Percentiles rank a stretch among this genome's conserved stretches.
These are phyloP conservation scores for Diaporthe longicolla DNA, from an alignment of 2,329 filamentous ascomycete species.

Conservation along the genomic window DNA sequence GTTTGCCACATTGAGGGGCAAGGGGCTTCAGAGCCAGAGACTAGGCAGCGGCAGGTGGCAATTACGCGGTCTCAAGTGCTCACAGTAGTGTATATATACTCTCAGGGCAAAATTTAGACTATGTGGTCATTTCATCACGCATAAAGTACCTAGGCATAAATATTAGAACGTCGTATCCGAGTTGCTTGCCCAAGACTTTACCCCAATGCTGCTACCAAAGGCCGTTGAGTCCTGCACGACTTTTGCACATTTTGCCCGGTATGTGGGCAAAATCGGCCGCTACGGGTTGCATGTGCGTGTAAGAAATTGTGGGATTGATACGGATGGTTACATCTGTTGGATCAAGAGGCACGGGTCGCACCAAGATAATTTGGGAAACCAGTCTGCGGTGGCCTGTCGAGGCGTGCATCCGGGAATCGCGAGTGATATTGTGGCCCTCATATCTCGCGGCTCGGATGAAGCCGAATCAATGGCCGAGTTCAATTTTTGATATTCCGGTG, in stretches of 20 bases:
- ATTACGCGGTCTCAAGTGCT: background rate
- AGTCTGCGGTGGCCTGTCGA: background rate
- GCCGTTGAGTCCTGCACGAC: background rate
- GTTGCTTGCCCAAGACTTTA: background rate
- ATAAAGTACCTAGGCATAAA: background rate
- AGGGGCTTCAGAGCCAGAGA: background rate
- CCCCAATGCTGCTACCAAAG: background rate
- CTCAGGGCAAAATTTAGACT: background rate
- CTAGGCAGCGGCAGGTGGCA: background rate
- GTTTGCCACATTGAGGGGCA: background rate
- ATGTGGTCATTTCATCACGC: background rate
- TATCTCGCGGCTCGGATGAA: conserved; percentile 13
- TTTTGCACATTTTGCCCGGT: background rate
- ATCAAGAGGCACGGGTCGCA: background rate
- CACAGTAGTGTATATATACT: too few relatives aligned
- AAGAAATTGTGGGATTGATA: background rate
- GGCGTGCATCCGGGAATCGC: background rate
- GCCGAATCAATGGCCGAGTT: background rate
- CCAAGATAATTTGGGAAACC: background rate
- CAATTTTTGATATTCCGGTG: background rate
- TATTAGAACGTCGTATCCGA: background rate
- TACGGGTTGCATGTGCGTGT: background rate
- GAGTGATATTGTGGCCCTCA: conserved; percentile 14
- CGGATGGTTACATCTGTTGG: conserved; percentile 3
- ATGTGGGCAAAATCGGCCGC: conserved; percentile 12